Percentiles rank a stretch among this genome's conserved stretches.
Evolutionary conservation across 441 rosid genomes (phyloP).

Genomic region (Croton laevigatus): DNA sequence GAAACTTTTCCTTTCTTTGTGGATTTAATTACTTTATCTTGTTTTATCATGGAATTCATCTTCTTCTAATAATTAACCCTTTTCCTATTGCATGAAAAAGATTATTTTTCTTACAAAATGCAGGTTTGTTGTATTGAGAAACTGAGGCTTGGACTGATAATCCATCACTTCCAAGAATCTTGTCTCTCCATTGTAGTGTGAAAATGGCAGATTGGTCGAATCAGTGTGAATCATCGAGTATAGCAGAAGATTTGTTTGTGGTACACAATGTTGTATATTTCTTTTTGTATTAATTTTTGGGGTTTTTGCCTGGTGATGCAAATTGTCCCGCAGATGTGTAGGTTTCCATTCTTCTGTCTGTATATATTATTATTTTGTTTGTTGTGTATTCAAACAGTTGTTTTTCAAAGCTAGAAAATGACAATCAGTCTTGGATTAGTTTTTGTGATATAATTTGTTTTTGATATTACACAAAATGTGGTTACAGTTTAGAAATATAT

Average conservation of each 20-base stretch:
- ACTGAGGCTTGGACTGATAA: slow-evolving; percentile 2
- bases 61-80: no score
- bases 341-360: not conserved
- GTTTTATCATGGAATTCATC: no score
- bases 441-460: no score
- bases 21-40: no score
- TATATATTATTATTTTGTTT: slow-evolving; percentile 10
- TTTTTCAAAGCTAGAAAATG: not conserved
- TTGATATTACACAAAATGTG: not conserved
- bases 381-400: not conserved
- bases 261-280: slow-evolving; percentile 11
- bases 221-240: not conserved
- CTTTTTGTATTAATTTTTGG: not conserved
- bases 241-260: not conserved
- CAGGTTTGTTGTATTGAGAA: slow-evolving; percentile 24
- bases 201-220: slow-evolving; percentile 7
- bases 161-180: slow-evolving; percentile 16
- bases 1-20: no score
- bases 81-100: not conserved
- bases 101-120: slow-evolving; percentile 4
- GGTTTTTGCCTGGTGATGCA: not conserved
- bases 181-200: not conserved
- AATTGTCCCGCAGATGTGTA: not conserved
- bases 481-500: not conserved
- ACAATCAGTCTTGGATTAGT: not conserved